These are phyloP conservation scores for Puccinia triticina DNA, from an alignment of 1,284 basidiomycete species.

Conservation along the genomic window DNA sequence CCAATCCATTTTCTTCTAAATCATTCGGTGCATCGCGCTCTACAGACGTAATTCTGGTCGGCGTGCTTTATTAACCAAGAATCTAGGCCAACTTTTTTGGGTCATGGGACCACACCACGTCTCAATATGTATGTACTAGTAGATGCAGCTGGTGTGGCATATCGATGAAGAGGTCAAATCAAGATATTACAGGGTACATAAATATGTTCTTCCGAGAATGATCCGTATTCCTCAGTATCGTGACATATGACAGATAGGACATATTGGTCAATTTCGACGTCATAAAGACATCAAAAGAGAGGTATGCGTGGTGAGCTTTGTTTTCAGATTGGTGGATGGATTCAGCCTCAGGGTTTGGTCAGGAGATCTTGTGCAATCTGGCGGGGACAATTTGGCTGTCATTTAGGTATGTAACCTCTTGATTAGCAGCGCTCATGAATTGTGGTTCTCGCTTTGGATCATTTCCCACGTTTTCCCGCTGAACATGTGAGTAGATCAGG, in stretches of 20 bases:
- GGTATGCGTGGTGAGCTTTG: too few species aligned
- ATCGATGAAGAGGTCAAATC: conserved; percentile 31
- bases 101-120: conserved; percentile 30
- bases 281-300: too few species aligned
- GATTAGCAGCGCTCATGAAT: too few species aligned
- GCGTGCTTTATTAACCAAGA: not conserved
- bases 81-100: conserved; percentile 23
- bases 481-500: too few species aligned
- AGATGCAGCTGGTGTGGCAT: not conserved
- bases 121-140: not conserved
- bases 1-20: not conserved
- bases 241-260: not conserved
- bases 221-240: not conserved
- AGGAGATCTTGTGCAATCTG: too few species aligned
- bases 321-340: too few species aligned
- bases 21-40: conserved; percentile 20
- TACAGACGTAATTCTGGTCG: conserved; percentile 8
- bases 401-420: too few species aligned
- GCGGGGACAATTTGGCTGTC: too few species aligned
- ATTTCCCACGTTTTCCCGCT: too few species aligned
- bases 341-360: too few species aligned
- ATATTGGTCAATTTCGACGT: not conserved
- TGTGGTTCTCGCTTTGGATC: too few species aligned
- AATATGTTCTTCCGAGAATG: not conserved
- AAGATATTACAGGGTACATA: conserved; percentile 28